Evolutionary conservation across 2,329 filamentous ascomycete genomes (phyloP).

Genomic region (Colletotrichum sp.): DNA sequence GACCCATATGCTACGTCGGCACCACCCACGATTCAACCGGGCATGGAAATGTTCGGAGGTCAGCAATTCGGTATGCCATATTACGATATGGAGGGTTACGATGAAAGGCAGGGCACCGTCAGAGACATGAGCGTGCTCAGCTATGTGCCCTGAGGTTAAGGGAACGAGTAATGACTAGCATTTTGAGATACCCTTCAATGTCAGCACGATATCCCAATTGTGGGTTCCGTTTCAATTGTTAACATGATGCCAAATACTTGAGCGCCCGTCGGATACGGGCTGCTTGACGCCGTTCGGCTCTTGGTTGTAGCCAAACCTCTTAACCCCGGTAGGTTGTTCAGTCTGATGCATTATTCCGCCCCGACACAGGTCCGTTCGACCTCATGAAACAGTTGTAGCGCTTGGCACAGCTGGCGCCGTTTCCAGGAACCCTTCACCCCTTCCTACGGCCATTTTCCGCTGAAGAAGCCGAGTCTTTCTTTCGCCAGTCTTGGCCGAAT

Average conservation of each 20-base stretch:
- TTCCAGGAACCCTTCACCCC: neutral
- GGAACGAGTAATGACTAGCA: neutral
- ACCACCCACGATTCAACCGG: neutral
- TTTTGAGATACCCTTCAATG: neutral
- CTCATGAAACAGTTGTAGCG: neutral
- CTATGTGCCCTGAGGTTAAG: neutral
- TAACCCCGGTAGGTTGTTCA: neutral
- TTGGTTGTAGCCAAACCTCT: neutral
- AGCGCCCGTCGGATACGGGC: neutral
- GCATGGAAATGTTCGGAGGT: neutral
- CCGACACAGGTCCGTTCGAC: neutral
- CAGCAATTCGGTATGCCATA: neutral
- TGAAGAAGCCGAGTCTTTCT: neutral
- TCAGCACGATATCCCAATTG: neutral
- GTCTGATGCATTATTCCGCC: neutral
- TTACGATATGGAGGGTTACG: neutral
- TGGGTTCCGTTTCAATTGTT: neutral
- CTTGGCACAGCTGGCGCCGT: neutral
- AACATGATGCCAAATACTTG: rapidly evolving
- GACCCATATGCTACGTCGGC: neutral
- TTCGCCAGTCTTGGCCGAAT: neutral
- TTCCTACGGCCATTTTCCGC: neutral
- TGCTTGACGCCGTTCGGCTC: neutral
- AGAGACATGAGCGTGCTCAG: neutral
- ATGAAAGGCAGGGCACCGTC: neutral